Conservation (phyloP, 495 filamentous ascomycete genomes). For the Daldinia loculata region DNA sequence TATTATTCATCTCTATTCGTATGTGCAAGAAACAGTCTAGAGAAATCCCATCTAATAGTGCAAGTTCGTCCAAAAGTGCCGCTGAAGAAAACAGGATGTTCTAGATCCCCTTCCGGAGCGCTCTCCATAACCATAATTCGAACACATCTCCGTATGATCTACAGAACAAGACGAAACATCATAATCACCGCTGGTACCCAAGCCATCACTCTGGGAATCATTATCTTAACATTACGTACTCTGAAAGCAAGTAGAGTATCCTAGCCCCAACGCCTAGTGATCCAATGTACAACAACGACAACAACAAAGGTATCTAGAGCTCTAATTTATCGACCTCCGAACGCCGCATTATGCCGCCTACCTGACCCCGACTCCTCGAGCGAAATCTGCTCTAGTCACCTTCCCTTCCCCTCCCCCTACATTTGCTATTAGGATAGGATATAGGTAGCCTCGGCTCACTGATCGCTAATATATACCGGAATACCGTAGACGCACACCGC, state of each 20-base stretch:
- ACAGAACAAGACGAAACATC: background rate
- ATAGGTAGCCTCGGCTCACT: background rate
- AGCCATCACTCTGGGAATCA: background rate
- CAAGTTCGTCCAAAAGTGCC: background rate
- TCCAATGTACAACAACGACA: background rate
- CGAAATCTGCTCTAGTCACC: constrained; percentile 1
- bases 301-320: background rate
- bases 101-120: background rate
- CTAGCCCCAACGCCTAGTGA: background rate
- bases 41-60: background rate
- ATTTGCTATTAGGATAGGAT: too few species aligned
- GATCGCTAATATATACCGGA: constrained; percentile 76
- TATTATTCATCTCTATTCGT: too few species aligned
- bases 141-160: background rate
- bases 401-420: background rate
- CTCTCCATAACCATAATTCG: background rate
- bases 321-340: constrained; percentile 3
- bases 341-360: constrained; percentile 16
- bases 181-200: background rate
- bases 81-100: background rate
- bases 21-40: too few species aligned
- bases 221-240: too few species aligned
- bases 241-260: background rate
- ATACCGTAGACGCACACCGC: constrained; percentile 94
- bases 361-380: background rate